phyloP scores from a whole-genome alignment of 2,329 filamentous ascomycete genomes.

The Diaporthe caulivora region DNA sequence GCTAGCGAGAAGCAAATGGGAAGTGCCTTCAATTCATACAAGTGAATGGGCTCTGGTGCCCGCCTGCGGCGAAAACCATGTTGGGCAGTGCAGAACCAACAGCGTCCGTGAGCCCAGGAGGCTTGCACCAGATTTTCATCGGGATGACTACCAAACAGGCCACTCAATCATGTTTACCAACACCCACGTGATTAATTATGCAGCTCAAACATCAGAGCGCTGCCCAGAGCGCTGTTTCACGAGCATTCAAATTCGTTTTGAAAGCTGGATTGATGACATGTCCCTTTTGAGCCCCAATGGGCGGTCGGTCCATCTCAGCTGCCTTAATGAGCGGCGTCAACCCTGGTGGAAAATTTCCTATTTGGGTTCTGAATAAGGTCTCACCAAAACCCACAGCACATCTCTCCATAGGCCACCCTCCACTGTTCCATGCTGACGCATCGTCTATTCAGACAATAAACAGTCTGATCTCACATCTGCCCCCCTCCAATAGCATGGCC shows the following conservation, averaged over 20 bases:
- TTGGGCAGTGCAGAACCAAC: neutral
- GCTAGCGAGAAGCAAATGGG: too few relatives aligned
- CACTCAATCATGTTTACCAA: neutral
- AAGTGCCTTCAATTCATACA: neutral
- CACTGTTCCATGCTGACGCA: neutral
- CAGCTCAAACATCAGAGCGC: neutral
- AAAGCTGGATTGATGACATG: neutral
- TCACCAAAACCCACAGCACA: neutral
- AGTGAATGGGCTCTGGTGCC: neutral
- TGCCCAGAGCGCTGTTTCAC: neutral
- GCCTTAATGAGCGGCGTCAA: neutral
- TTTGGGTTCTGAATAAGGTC: constrained; percentile 27
- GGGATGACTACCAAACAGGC: neutral
- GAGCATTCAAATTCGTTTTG: neutral
- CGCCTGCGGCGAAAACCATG: too few relatives aligned
- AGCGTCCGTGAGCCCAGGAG: neutral
- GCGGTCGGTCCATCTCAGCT: neutral
- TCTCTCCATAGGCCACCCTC: neutral
- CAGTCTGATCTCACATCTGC: neutral
- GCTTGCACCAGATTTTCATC: neutral
- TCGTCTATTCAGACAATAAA: constrained; percentile 33
- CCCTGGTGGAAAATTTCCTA: constrained; percentile 4
- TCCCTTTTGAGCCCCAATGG: neutral
- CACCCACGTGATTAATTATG: neutral
- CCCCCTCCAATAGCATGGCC: neutral